phyloP scores from a whole-genome alignment of 2,329 filamentous ascomycete species.

The Penicillium sp. region DNA sequence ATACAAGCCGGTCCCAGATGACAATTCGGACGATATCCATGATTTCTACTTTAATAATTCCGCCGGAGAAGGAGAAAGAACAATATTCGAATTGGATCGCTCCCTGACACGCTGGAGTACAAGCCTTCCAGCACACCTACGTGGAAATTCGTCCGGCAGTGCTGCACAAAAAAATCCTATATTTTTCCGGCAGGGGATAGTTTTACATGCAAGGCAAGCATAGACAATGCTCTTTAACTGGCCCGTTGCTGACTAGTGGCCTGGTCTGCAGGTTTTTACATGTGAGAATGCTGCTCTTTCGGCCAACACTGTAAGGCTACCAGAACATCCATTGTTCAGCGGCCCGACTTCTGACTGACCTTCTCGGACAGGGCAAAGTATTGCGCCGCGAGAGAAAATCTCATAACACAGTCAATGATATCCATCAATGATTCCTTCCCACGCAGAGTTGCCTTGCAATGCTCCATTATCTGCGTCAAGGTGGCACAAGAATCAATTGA shows the following conservation, averaged over 20 bases:
- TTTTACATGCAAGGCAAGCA: conserved; percentile 34
- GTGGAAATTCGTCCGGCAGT: conserved; percentile 4
- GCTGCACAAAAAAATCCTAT: conserved; percentile 18
- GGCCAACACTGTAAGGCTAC: conserved; percentile 28
- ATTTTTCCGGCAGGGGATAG: conserved; percentile 35
- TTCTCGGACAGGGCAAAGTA: conserved; percentile 22
- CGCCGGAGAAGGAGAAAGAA: conserved; percentile 25
- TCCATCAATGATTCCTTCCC: conserved; percentile 31
- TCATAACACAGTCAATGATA: conserved; percentile 19
- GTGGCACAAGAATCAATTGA: conserved; percentile 36
- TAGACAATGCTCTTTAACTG: no score
- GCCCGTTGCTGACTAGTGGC: background rate
- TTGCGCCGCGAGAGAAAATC: conserved; percentile 31
- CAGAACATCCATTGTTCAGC: background rate
- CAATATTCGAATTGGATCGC: conserved; percentile 38
- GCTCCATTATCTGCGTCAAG: conserved; percentile 39
- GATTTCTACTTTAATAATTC: conserved; percentile 31
- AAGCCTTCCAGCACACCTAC: conserved; percentile 32
- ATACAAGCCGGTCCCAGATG: conserved; percentile 30
- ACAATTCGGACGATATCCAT: conserved; percentile 28
- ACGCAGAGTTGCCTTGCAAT: conserved; percentile 36
- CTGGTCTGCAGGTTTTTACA: conserved; percentile 31
- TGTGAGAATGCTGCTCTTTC: conserved; percentile 36
- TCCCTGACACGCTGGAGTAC: conserved; percentile 34
- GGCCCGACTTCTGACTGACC: background rate